phyloP scores from a whole-genome alignment of 495 filamentous ascomycete genomes.

The Penicillium subrubescens region DNA sequence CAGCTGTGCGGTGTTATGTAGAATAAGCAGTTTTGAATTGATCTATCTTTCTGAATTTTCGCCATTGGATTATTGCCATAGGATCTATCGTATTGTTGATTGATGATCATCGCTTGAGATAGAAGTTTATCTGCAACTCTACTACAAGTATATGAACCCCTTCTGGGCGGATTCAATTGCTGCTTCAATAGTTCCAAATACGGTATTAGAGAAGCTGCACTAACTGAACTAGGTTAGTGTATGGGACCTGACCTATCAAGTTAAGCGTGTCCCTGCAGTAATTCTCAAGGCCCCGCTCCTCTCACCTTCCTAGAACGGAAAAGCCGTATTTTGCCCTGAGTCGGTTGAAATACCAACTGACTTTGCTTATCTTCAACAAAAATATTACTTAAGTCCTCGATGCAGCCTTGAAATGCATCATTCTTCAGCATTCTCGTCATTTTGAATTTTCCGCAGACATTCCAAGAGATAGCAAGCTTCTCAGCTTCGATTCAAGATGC shows the following conservation, averaged over 20 bases:
- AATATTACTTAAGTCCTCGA: neutral
- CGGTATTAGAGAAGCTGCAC: neutral
- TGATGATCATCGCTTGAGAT: too few species aligned
- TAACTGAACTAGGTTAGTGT: neutral
- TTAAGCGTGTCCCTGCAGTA: neutral
- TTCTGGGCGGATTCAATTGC: neutral
- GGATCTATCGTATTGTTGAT: too few species aligned
- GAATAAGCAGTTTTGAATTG: neutral
- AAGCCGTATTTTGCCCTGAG: neutral
- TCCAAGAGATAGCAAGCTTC: neutral
- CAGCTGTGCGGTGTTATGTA: neutral
- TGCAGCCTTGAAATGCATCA: neutral
- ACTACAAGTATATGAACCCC: too few species aligned
- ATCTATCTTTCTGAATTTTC: neutral
- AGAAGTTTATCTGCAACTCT: too few species aligned
- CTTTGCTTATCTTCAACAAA: neutral
- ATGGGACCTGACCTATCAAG: neutral
- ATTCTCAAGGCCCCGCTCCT: neutral
- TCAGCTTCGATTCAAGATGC: neutral
- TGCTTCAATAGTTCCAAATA: neutral
- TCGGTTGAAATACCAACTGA: neutral
- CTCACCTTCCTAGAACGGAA: neutral
- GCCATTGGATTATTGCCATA: neutral
- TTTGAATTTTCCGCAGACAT: neutral
- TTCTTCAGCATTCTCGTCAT: neutral